Percentiles rank a stretch among this genome's conserved stretches.
phyloP scores from a whole-genome alignment of 2,329 filamentous ascomycete species.

The Fusarium protoensiforme region DNA sequence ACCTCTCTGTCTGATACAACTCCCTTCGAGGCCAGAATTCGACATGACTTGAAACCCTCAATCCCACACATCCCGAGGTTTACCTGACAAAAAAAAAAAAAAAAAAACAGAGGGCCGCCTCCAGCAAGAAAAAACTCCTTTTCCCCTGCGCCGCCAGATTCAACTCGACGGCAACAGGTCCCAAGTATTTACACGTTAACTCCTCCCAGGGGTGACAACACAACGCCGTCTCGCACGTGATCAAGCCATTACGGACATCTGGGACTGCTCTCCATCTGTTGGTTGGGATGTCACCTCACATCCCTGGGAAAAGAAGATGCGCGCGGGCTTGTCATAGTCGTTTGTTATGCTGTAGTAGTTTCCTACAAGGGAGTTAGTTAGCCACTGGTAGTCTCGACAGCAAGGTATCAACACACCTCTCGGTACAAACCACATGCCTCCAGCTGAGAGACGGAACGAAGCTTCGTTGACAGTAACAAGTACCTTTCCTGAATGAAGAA shows the following conservation, averaged over 20 bases:
- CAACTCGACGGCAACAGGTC: background rate
- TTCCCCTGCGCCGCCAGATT: background rate
- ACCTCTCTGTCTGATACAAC: conserved; percentile 6
- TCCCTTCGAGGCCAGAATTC: conserved; percentile 12
- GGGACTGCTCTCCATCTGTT: conserved; percentile 38
- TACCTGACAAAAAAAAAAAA: background rate
- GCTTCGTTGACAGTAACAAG: conserved; percentile 81
- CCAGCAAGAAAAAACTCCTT: conserved; percentile 11
- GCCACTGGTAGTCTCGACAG: background rate
- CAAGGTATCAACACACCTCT: conserved; percentile 73
- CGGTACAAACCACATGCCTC: conserved; percentile 94
- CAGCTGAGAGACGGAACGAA: conserved; percentile 84
- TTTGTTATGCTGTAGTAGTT: conserved; percentile 95
- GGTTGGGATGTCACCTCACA: conserved; percentile 64
- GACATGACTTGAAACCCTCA: background rate
- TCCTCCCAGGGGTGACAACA: background rate
- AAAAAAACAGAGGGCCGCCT: background rate
- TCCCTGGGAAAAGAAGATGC: conserved; percentile 93
- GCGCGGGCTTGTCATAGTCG: conserved; percentile 75
- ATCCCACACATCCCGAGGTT: background rate
- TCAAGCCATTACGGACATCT: conserved; percentile 36
- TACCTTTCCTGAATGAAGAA: conserved; percentile 86
- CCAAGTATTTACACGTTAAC: background rate
- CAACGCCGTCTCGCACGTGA: background rate
- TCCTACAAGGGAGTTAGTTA: conserved; percentile 64